Evolutionary conservation across 202 grass and related monocot species (phyloP).

Genomic region (Sporobolus alterniflorus): DNA sequence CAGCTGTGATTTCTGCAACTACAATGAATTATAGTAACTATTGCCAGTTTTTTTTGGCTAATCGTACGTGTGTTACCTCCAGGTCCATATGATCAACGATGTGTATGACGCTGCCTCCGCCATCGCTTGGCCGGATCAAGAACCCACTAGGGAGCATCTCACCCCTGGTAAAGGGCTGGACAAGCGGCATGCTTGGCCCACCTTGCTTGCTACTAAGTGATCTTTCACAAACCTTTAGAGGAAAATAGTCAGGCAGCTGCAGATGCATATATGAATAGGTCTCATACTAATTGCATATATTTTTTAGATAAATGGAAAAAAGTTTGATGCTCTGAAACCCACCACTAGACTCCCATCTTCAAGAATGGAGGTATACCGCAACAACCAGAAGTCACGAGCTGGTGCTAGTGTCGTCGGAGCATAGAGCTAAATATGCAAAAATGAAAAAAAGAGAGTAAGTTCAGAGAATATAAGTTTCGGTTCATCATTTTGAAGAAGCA

Average conservation of each 20-base stretch:
- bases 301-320: neutral
- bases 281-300: constrained; percentile 1
- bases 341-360: constrained; percentile 75
- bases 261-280: neutral
- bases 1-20: constrained; percentile 12
- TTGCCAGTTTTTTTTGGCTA: neutral
- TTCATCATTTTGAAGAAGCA: neutral
- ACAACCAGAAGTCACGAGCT: constrained; percentile 76
- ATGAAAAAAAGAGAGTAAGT: neutral
- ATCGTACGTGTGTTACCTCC: constrained; percentile 59
- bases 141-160: constrained; percentile 80
- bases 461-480: neutral
- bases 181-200: constrained; percentile 64
- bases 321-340: constrained; percentile 1
- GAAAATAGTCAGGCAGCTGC: constrained; percentile 21
- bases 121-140: constrained; percentile 74
- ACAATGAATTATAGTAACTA: neutral
- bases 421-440: constrained; percentile 45
- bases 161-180: constrained; percentile 67
- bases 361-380: constrained; percentile 73
- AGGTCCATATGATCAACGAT: constrained; percentile 83
- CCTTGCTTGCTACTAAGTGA: constrained; percentile 65
- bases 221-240: constrained; percentile 70
- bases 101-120: constrained; percentile 75
- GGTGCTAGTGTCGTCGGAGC: constrained; percentile 68